Base-by-base conservation (phyloP, 1,139 yeast genomes). In the Pneumocystis canis region DNA sequence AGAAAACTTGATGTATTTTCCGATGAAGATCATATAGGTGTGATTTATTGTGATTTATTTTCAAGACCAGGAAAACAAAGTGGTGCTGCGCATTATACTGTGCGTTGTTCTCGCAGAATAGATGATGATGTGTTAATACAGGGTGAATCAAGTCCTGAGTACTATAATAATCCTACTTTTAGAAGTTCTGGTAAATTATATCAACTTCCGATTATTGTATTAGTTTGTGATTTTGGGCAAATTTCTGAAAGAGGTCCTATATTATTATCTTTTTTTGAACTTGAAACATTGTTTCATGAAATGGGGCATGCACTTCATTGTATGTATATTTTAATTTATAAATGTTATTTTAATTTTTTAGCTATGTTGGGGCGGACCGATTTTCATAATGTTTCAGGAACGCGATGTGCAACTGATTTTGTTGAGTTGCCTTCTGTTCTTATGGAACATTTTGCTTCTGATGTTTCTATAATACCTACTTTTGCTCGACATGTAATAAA, bases 251-350 rank as follows among this genome's bases (percentile, higher is more conserved):
- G 53, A 7, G 39, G 47, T 53, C 70, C 72, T 25, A 79, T 84
- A 60, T 76, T 88, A 32, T 75, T 92, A 57, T 78, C 85, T 7
- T 78, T 88, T 66, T 82, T 80, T 64, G 97, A 94, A 70, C 90
- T 92, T 4, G 96, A 90, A 70, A 92, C 98, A 0, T 76, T 92
- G 40, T 92, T 94, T 76, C 99, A 92, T 74, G 99, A 92, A 74
- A 89, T 92, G 96, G 99, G 99, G 0, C 99, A 92, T 74, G 98
- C 98, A 1, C 87, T 92, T 83, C 98, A 92, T 73, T 89, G 5
- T 56, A 47, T 47, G 54, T 25, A 25, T 47, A 14, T 35, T 5
- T 47, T 47, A 14, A 25, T 47, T 47, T 47, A 16, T 47, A 25
- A 25, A 47, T 25, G 16, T 11, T 1, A 25, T 47, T 47, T 47